Percentiles rank a stretch among this genome's conserved stretches.
These are phyloP conservation scores for Colletotrichum destructivum DNA, from an alignment of 2,329 filamentous ascomycete species.

Conservation along the genomic window DNA sequence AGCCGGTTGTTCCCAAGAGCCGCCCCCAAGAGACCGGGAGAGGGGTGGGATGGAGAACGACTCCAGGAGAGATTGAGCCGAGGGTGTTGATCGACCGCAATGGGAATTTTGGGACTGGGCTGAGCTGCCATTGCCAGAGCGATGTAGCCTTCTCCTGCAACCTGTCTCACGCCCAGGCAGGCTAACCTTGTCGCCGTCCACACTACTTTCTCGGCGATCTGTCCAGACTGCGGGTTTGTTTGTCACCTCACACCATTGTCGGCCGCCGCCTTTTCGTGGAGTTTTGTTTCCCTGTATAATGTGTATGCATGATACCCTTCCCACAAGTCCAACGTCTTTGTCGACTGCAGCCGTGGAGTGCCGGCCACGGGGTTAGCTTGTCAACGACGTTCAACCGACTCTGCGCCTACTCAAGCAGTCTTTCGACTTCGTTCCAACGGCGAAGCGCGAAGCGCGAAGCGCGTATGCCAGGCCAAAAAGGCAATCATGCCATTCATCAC, in stretches of 20 bases:
- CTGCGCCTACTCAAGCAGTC: conserved; percentile 22
- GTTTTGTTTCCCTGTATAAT: not conserved
- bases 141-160: conserved; percentile 40
- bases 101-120: conserved; percentile 22
- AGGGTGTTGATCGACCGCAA: conserved; percentile 20
- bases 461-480: conserved; percentile 25
- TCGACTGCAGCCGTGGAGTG: not conserved
- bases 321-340: not conserved
- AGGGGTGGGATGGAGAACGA: conserved; percentile 13
- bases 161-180: conserved; percentile 20
- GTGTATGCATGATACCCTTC: not conserved
- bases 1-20: not conserved
- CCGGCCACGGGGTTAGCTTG: conserved; percentile 7
- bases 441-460: conserved; percentile 41
- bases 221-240: conserved; percentile 10
- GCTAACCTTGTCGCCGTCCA: conserved; percentile 17
- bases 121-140: conserved; percentile 39
- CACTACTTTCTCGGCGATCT: conserved; percentile 24
- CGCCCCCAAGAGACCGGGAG: conserved; percentile 8
- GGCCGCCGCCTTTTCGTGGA: conserved; percentile 9
- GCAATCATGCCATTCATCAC: conserved; percentile 37
- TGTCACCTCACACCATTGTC: conserved; percentile 24
- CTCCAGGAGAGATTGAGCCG: conserved; percentile 12
- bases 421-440: conserved; percentile 8
- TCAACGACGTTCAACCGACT: not conserved